Base-by-base conservation (phyloP, 176 grass and related monocot species). In the Zea luxurians region DNA sequence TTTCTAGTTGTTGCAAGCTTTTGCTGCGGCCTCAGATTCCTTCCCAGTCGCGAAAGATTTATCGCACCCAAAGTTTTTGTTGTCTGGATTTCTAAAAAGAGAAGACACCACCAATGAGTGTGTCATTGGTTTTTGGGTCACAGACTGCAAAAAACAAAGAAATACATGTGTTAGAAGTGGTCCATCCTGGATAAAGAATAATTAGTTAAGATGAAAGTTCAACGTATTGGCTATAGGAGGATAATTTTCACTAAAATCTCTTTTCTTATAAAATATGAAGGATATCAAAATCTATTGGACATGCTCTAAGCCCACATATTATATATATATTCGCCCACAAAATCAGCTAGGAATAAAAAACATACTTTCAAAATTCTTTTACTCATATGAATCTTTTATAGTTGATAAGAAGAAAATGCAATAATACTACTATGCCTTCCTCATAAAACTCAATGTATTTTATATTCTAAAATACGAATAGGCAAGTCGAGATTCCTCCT, bases 51-150 rank as follows among this genome's bases (percentile, higher is more conserved):
- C 88, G 1, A 99, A 99, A 9, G 96, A 99, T 86, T 99, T 99
- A 11, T 92, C 96, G 7, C 96, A 99, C 17, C 96, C 91, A 4
- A 99, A 0, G 96, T 99, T 85, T 99, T 92, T 13, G 92, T 92
- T 37, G 96, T 95, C 95, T 17, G 92, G 96, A 43, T 99, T 99
- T n/a, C 80, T 95, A 85, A 76, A 99, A 99, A 45, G 82, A 48
- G 55, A 99, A 99, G 15, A 92, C 96, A 2, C 96, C 96, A 1
- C 96, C 92, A 7, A 99, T 91, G 37, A 95, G 89, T 0, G 88
- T 92, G 4, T 95, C 92, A 4, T 90, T 99, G 88, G 90, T 95
- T 72, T 99, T 99, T 13, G 96, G 92, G 41, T 95, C 96, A 1
- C 92, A 99, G 8, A 99, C 96, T 95, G 85, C 72, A 91, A 34